phyloP scores from a whole-genome alignment of 805 yeast species.

The Candida qinlingensis region DNA sequence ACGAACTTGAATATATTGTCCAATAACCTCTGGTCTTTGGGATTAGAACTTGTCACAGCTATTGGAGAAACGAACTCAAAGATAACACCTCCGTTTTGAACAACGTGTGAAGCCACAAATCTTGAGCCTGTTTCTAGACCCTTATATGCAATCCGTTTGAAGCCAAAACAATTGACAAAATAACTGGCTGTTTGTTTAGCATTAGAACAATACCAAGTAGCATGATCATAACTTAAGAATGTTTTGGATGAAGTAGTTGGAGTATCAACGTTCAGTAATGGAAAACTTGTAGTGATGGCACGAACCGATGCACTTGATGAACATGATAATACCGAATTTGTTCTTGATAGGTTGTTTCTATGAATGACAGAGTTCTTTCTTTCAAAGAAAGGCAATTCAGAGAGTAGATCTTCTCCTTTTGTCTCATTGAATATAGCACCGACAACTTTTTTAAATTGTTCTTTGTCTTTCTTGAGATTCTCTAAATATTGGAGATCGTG shows the following conservation, averaged over 20 bases:
- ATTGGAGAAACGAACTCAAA: conserved; percentile 42
- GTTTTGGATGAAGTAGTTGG: neutral
- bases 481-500: neutral
- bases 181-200: conserved; percentile 58
- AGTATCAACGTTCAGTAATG: neutral
- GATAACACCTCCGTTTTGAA: conserved; percentile 48
- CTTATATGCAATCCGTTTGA: conserved; percentile 51
- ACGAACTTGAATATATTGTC: conserved; percentile 42
- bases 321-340: neutral
- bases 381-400: neutral
- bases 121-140: conserved; percentile 69
- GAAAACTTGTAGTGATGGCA: neutral
- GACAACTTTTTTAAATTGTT: neutral
- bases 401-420: neutral
- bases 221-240: conserved; percentile 50
- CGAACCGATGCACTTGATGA: neutral
- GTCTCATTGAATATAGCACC: neutral
- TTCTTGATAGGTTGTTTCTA: neutral
- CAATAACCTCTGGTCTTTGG: conserved; percentile 16
- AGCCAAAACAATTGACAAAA: conserved; percentile 56
- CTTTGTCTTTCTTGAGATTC: neutral
- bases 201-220: conserved; percentile 70
- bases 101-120: conserved; percentile 51
- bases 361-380: neutral
- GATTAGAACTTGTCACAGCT: conserved; percentile 21